Base-by-base conservation (phyloP, 352 stramenopile species). In the Aphanomyces invadans region DNA sequence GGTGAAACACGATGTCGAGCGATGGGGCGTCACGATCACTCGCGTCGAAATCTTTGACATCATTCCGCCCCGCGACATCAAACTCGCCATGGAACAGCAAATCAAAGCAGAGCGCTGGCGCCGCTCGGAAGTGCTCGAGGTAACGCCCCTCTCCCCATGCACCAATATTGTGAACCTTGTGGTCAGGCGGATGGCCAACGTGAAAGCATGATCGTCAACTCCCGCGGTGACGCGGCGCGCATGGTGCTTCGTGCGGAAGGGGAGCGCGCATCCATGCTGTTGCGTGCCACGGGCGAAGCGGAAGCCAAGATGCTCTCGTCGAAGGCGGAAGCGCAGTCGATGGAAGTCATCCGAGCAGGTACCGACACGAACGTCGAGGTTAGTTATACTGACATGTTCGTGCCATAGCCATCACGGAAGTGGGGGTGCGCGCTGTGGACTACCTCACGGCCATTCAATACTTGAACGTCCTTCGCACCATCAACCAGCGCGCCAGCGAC, bases 31-130 rank as follows among this genome's bases (percentile, higher is more conserved):
- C 5, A 76, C 65, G 5, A 75, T 77, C 19, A 77, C 72, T 4
- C 70, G 72, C 36, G 72, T 77, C 32, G 72, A 77, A 69, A 77
- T 77, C 64, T 74, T 75, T 62, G 74, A 77, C 44, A 77, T 77
- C 25, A 23, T 74, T 21, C 72, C 72, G 45, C 72, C 72, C n/a
- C 38, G 36, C 10, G 72, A 77, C 38, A 73, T 77, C 38, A 74
- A 73, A 49, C 28, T 49, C 17, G 72, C 70, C 25, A 77, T 77
- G 72, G 70, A 77, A 42, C 69, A 74, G 45, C 72, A 77, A 45
- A 77, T 77, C 57, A 71, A 71, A 53, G 71, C 69, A 28, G 72
- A 77, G 36, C 64, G 72, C 36, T 54, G 25, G 26, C 72, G 72
- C 38, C 65, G 72, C 12, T 70, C 72, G 19, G 54, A 72, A 28